These are phyloP conservation scores for Cucumis variabilis DNA, from an alignment of 331 rosid genomes.

Conservation along the genomic window DNA sequence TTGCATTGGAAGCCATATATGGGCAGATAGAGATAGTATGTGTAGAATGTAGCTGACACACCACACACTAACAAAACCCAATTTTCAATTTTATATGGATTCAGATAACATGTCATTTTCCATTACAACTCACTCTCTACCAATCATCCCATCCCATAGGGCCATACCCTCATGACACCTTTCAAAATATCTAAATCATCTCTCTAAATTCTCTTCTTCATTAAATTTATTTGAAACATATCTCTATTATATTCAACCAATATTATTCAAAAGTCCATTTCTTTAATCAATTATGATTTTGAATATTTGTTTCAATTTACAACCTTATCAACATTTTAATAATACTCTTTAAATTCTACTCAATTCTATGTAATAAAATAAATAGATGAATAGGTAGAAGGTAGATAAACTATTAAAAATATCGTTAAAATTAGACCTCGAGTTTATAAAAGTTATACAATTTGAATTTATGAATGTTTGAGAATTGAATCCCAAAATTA, in stretches of 20 bases:
- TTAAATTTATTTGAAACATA: neutral
- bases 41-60: neutral
- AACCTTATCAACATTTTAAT: no score
- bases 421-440: no score
- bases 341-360: no score
- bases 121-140: conserved; percentile 13
- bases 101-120: conserved; percentile 24
- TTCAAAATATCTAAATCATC: conserved; percentile 1
- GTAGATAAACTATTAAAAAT: no score
- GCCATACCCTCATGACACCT: neutral
- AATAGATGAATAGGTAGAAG: no score
- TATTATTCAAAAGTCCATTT: neutral
- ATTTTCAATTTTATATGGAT: neutral
- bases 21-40: neutral
- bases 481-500: no score
- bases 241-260: neutral
- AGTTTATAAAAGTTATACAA: no score
- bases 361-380: no score
- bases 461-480: no score
- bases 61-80: neutral
- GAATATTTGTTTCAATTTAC: neutral
- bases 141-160: conserved; percentile 20
- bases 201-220: neutral
- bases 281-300: conserved; percentile 8
- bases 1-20: neutral